phyloP scores from a whole-genome alignment of 1,284 basidiomycete species.

The Ustilago tritici region DNA sequence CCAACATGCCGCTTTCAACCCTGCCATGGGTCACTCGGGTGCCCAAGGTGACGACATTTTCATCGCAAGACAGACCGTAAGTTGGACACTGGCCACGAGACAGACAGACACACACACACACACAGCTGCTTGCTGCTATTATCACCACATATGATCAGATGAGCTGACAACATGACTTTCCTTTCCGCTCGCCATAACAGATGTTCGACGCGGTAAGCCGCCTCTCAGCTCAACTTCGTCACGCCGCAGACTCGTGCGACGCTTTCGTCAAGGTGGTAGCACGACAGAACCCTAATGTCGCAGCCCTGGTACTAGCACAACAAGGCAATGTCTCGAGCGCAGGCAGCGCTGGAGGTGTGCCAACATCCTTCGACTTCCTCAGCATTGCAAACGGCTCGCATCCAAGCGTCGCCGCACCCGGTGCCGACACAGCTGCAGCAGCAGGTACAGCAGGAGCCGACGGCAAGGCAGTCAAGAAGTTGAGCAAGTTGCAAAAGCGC shows the following conservation, averaged over 20 bases:
- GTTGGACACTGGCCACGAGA: constrained; percentile 2
- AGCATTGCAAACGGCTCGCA: constrained; percentile 48
- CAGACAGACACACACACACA: neutral
- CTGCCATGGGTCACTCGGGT: constrained; percentile 39
- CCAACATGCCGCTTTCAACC: constrained; percentile 49
- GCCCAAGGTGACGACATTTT: constrained; percentile 52
- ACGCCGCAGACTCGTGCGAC: constrained; percentile 57
- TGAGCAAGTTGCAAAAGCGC: constrained; percentile 56
- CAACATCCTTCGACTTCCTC: constrained; percentile 50
- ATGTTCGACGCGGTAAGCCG: constrained; percentile 57
- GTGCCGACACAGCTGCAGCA: constrained; percentile 37
- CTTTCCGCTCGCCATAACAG: constrained; percentile 13
- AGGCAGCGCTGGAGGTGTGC: constrained; percentile 27
- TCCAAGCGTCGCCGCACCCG: constrained; percentile 25
- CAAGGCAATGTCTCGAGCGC: constrained; percentile 45
- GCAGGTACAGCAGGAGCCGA: constrained; percentile 41
- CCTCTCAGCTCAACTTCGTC: constrained; percentile 52
- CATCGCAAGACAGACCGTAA: constrained; percentile 50
- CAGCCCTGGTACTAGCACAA: constrained; percentile 53
- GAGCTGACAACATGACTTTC: constrained; percentile 4
- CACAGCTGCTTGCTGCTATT: neutral
- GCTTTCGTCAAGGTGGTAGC: constrained; percentile 56
- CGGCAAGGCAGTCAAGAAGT: constrained; percentile 47
- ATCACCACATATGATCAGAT: neutral
- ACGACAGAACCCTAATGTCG: constrained; percentile 54